Evolutionary conservation across 805 yeast species (phyloP).

Genomic region (Yamadazyma insecticola): DNA sequence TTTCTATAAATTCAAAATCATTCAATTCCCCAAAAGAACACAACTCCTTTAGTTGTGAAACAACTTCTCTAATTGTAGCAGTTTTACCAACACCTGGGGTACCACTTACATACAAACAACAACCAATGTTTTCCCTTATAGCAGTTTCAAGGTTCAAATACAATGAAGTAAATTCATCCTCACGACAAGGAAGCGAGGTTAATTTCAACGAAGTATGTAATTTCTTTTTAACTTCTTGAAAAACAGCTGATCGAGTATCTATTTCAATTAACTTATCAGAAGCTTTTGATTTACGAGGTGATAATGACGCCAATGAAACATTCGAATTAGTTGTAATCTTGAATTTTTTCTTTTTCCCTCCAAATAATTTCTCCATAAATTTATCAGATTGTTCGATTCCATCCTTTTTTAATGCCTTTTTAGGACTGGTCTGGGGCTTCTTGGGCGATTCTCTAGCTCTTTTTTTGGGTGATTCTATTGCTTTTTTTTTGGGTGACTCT

Average conservation of each 20-base stretch:
- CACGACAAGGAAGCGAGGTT: slow-evolving; percentile 76
- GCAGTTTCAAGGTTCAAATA: slow-evolving; percentile 69
- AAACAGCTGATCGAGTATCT: slow-evolving; percentile 26
- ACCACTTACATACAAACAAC: slow-evolving; percentile 88
- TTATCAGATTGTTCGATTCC: background rate
- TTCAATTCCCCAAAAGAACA: slow-evolving; percentile 22
- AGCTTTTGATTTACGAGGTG: slow-evolving; percentile 3
- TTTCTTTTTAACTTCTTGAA: slow-evolving; percentile 36
- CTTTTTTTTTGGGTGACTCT: no score
- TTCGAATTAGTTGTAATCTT: no score
- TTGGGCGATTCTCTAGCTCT: slow-evolving; percentile 1
- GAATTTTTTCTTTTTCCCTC: background rate
- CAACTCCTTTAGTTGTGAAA: slow-evolving; percentile 54
- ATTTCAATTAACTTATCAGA: no score
- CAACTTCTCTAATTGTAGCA: slow-evolving; percentile 84
- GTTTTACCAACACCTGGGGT: slow-evolving; percentile 99
- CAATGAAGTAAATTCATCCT: slow-evolving; percentile 69
- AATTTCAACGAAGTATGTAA: slow-evolving; percentile 43
- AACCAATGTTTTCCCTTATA: slow-evolving; percentile 64
- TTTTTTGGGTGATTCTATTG: no score
- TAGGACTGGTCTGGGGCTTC: background rate
- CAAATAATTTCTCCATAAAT: background rate
- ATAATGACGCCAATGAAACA: no score
- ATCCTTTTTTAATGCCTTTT: no score
- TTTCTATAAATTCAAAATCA: slow-evolving; percentile 71